Base-by-base conservation (phyloP, 1,139 yeast genomes). In the Lizanozyma gosingica region DNA sequence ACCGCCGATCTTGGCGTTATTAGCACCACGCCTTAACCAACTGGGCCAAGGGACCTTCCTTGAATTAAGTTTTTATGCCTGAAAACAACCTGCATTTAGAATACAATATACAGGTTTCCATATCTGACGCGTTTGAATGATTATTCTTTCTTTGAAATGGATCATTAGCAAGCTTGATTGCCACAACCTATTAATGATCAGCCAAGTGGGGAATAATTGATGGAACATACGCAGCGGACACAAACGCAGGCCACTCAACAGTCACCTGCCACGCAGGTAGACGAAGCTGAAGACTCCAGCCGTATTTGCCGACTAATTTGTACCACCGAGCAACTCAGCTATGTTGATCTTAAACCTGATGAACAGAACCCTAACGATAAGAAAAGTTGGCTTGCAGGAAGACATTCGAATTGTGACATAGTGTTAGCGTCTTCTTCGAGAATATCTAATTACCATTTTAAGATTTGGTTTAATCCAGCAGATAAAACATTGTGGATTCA, bases 371-470 rank as follows among this genome's bases (percentile, higher is more conserved):
- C 57, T 60, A 40, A 49, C 29, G 64, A 60, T 17, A 65, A 65
- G 50, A 71, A 65, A 44, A 70, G 65, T 35, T 90, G 97, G 97
- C 56, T 67, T 2, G 80, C 87, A 59, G 97, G 97, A 0, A 70
- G 97, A 45, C 57, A 61, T 3, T 54, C 56, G 15, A 83, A 85
- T 43, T 83, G 83, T 45, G 87, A 86, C 53, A 62, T 71, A 41
- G 67, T 81, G 35, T 56, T 72, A 38, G 78, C 76, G 2, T 70
- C 76, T 35, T 76, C 87, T 29, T 75, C 84, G 9, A 66, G 97
- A 41, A 67, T 88, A 36, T 83, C 94, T 40, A 85, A 83, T 54
- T 67, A 71, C 41, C 97, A 88, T 62, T 87, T 87, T 65, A 76
- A 76, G 51, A 64, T 86, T 9, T 78, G 88, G 81, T 64, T 69